Conservation (phyloP, 1,284 basidiomycete genomes). For the Testicularia cyperi region DNA sequence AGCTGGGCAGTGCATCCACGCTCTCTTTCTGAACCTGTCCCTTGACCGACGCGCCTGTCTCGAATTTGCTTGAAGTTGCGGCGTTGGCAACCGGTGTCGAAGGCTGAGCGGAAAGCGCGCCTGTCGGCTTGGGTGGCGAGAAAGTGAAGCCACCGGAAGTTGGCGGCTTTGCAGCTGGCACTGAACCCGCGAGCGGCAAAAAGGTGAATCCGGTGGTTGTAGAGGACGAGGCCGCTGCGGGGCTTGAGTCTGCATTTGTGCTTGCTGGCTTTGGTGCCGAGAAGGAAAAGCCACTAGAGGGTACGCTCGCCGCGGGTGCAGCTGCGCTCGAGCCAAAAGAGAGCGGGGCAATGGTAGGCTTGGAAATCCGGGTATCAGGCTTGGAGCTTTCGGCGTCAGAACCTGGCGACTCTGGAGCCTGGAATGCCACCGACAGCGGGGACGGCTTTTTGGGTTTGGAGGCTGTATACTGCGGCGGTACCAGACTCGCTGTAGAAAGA, state of each 20-base stretch:
- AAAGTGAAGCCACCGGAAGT: conserved; percentile 16
- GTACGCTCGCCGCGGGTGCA: conserved; percentile 1
- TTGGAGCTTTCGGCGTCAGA: conserved; percentile 24
- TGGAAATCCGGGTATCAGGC: conserved; percentile 3
- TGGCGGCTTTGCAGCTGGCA: conserved; percentile 2
- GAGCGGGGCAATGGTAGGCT: not conserved
- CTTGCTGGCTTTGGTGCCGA: conserved; percentile 8
- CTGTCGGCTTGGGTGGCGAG: conserved; percentile 3
- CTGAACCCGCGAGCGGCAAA: conserved; percentile 8
- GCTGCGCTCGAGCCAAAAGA: conserved; percentile 6
- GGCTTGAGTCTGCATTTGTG: not conserved
- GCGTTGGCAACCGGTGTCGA: too few relatives aligned
- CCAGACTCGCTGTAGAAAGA: not conserved
- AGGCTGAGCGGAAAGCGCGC: too few relatives aligned
- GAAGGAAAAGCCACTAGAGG: conserved; percentile 25
- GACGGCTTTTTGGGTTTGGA: conserved; percentile 47
- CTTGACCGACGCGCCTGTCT: too few relatives aligned
- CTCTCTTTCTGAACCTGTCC: too few relatives aligned
- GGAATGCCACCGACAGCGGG: conserved; percentile 39
- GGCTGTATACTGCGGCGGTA: conserved; percentile 33
- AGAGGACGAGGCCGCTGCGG: conserved; percentile 5
- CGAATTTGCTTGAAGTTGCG: too few relatives aligned
- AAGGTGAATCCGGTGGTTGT: conserved; percentile 15
- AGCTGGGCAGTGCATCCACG: conserved; percentile 18
- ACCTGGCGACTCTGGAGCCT: conserved; percentile 41